phyloP scores from a whole-genome alignment of 1,284 basidiomycete genomes.

The Ceratobasidium sp. region DNA sequence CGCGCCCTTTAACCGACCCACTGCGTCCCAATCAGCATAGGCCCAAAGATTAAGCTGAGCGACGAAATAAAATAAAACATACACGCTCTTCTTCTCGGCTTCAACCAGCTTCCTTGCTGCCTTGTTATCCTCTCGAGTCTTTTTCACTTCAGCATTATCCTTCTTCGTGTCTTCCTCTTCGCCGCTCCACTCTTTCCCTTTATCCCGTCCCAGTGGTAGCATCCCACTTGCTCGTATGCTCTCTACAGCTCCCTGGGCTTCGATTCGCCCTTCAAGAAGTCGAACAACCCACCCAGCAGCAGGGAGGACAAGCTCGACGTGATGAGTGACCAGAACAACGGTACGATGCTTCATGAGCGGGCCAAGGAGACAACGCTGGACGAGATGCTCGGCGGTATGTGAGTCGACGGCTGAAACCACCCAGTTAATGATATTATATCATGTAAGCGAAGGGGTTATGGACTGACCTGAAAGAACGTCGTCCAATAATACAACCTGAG shows the following conservation, averaged over 20 bases:
- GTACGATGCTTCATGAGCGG: slow-evolving; percentile 76
- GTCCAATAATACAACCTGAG: slow-evolving; percentile 54
- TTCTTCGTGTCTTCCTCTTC: not conserved
- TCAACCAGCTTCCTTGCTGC: slow-evolving; percentile 46
- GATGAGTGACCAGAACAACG: slow-evolving; percentile 81
- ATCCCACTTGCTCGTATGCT: slow-evolving; percentile 24
- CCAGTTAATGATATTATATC: no score
- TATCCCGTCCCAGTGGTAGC: not conserved
- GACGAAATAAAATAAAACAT: not conserved
- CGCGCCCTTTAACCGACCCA: slow-evolving; percentile 13
- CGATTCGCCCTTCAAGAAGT: slow-evolving; percentile 32
- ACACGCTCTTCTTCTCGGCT: slow-evolving; percentile 44
- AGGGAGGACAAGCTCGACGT: slow-evolving; percentile 81
- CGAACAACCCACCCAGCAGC: slow-evolving; percentile 62
- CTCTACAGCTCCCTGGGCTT: slow-evolving; percentile 27
- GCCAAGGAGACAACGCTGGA: slow-evolving; percentile 73
- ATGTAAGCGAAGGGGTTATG: no score
- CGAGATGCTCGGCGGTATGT: slow-evolving; percentile 78
- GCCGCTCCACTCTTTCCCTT: not conserved
- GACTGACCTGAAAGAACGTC: slow-evolving; percentile 28
- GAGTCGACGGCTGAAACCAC: slow-evolving; percentile 63
- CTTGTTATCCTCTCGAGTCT: not conserved
- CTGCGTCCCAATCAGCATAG: not conserved
- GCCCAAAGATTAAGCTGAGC: not conserved
- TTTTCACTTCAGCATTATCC: not conserved